Percentiles rank a stretch among this genome's conserved stretches.
These are phyloP conservation scores for Pichia thaimueangensis DNA, from an alignment of 805 yeast species.

Conservation along the genomic window DNA sequence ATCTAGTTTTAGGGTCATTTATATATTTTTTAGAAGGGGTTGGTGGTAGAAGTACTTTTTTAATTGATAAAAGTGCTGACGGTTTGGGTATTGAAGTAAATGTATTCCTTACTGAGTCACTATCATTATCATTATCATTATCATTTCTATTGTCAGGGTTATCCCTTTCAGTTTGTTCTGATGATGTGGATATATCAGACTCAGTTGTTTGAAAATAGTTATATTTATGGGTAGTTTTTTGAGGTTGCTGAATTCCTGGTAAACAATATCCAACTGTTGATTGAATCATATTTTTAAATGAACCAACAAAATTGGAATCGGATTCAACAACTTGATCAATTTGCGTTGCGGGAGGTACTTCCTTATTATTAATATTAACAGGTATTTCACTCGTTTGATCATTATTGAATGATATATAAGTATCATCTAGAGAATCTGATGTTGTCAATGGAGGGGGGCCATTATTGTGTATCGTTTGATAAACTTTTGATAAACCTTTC, in stretches of 20 bases:
- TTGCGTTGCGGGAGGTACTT: slow-evolving; percentile 4
- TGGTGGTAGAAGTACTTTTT: slow-evolving; percentile 73
- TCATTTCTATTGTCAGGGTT: neutral
- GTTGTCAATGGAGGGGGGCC: neutral
- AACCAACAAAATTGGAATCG: slow-evolving; percentile 7
- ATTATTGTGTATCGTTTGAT: slow-evolving; percentile 19
- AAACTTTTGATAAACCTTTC: slow-evolving; percentile 57
- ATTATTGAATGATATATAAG: too few species aligned
- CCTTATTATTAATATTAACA: slow-evolving; percentile 16
- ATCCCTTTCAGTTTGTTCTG: slow-evolving; percentile 11
- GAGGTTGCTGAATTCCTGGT: slow-evolving; percentile 24
- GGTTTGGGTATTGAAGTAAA: slow-evolving; percentile 50
- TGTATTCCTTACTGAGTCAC: slow-evolving; percentile 2
- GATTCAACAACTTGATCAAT: too few species aligned
- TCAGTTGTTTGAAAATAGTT: slow-evolving; percentile 28
- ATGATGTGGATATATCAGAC: neutral
- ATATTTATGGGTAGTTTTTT: slow-evolving; percentile 20
- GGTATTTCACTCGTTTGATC: slow-evolving; percentile 29
- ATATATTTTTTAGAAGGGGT: slow-evolving; percentile 64
- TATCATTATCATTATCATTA: slow-evolving; percentile 9
- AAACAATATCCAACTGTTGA: slow-evolving; percentile 40
- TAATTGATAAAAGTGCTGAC: slow-evolving; percentile 72
- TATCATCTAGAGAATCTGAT: too few species aligned
- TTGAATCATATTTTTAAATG: slow-evolving; percentile 29
- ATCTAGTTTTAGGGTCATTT: slow-evolving; percentile 56